Conservation (phyloP, 2,329 filamentous ascomycete genomes). For the Fusarium pilosicola region DNA sequence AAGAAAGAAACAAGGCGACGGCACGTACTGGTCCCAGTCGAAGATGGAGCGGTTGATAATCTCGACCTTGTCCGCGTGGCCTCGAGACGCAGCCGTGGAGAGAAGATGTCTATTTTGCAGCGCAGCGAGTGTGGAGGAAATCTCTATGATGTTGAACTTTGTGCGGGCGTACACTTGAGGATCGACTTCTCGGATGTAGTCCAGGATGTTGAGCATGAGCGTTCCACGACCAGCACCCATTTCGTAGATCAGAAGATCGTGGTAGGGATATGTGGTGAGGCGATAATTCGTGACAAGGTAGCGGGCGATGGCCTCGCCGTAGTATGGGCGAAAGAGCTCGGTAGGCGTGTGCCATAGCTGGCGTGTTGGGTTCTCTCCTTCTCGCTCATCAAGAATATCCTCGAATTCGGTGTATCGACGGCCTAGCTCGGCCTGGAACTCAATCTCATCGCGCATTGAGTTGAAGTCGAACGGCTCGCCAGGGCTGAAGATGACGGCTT, state of each 20-base stretch:
- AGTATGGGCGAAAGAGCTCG: slow-evolving; percentile 95
- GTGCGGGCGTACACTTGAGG: slow-evolving; percentile 94
- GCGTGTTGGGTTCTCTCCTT: slow-evolving; percentile 74
- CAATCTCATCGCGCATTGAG: slow-evolving; percentile 80
- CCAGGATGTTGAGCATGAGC: slow-evolving; percentile 96
- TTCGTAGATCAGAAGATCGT: slow-evolving; percentile 97
- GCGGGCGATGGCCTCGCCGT: slow-evolving; percentile 95
- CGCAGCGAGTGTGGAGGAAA: slow-evolving; percentile 81
- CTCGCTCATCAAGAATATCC: slow-evolving; percentile 79
- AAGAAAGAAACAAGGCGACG: slow-evolving; percentile 95
- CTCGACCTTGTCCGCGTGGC: slow-evolving; percentile 86
- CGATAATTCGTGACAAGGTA: slow-evolving; percentile 97
- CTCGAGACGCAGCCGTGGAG: slow-evolving; percentile 72
- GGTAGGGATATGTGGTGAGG: slow-evolving; percentile 90
- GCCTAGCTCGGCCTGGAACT: slow-evolving; percentile 82
- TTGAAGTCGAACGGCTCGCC: slow-evolving; percentile 92
- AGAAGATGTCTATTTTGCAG: slow-evolving; percentile 79
- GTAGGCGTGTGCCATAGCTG: slow-evolving; percentile 99
- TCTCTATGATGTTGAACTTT: slow-evolving; percentile 95
- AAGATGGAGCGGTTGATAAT: slow-evolving; percentile 97
- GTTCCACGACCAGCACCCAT: slow-evolving; percentile 98
- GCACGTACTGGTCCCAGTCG: slow-evolving; percentile 89
- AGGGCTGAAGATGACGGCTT: slow-evolving; percentile 94
- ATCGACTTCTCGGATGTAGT: slow-evolving; percentile 91
- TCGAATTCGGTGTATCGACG: slow-evolving; percentile 90